A percentile compares a stretch with the other conserved stretches of the same genome.
These are phyloP conservation scores for Kazachstania bromeliacearum DNA, from an alignment of 805 yeast genomes.

Conservation along the genomic window DNA sequence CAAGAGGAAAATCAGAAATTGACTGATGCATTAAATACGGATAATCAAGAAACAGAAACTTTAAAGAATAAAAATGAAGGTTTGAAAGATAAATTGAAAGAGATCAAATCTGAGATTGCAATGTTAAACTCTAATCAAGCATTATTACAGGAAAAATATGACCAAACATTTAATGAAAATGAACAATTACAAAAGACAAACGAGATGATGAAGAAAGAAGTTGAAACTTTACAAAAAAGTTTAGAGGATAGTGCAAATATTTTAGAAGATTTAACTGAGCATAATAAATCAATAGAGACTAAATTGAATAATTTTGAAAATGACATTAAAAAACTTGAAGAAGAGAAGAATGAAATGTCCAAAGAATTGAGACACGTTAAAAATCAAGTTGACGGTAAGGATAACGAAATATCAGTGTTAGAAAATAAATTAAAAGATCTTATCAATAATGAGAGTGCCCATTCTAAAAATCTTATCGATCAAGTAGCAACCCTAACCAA, in stretches of 20 bases:
- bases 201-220: conserved; percentile 1
- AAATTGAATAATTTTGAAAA: background rate
- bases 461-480: conserved; percentile 4
- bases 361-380: conserved; percentile 2
- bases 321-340: conserved; percentile 3
- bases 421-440: conserved; percentile 5
- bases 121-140: conserved; percentile 24
- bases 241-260: conserved; percentile 1
- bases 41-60: conserved; percentile 6
- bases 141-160: conserved; percentile 21
- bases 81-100: conserved; percentile 14
- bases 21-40: background rate
- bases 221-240: conserved; percentile 2
- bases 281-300: background rate
- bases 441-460: conserved; percentile 2
- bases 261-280: conserved; percentile 2
- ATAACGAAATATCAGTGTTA: conserved; percentile 3
- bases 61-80: conserved; percentile 9
- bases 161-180: conserved; percentile 11
- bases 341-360: conserved; percentile 6
- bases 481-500: conserved; percentile 6
- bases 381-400: conserved; percentile 4
- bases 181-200: conserved; percentile 4
- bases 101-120: conserved; percentile 19
- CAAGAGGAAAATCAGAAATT: conserved; percentile 7